Evolutionary conservation across 306 rosid species (phyloP), one percentile per base, ranked within the genome.

Genomic region (Vigna nakashimae): DNA sequence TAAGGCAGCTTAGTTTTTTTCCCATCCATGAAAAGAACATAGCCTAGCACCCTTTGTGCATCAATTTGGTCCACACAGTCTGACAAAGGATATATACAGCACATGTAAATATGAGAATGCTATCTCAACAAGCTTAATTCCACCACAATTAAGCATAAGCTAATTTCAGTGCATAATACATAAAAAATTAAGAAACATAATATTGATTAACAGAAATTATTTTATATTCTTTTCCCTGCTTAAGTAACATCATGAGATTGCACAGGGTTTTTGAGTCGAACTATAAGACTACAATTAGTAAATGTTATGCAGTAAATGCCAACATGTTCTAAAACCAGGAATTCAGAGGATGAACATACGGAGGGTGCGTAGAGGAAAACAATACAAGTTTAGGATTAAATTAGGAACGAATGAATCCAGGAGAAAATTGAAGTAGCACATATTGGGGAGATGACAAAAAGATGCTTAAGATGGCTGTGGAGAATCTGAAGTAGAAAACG

Each of bases 41-140:
- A 91, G 53, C 97, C 97, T 55, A 83, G 51, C 69, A 91, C 87
- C 55, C 77, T 63, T 36, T 91, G 94, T 57, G 91, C 92, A 73
- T 89, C 97, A 65, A 91, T 89, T 71, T 86, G 76, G 74, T 89
- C 91, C 24, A 91, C 76, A 1, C 91, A 91, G 71, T 88, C 94
- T 91, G 89, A 81, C 30, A 13, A 43, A 46, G 60, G 48, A 69
- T 52, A 55, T n/a, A 17, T n/a, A 17, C 62, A 59, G 24, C 22
- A 36, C 73, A 58, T 32, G 32, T 48, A 71, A 42, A 3, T 74
- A 30, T 5, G 30, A 43, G 32, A 24, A 38, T 36, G 14, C 36
- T 12, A 22, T 42, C 42, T 17, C 11, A 55, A 30, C 38, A 73
- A 72, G 4, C 68, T 71, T 71, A 63, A 48, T 48, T 79, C 17